Evolutionary conservation across 2,329 filamentous ascomycete species (phyloP).

Genomic region (Alternaria panax): DNA sequence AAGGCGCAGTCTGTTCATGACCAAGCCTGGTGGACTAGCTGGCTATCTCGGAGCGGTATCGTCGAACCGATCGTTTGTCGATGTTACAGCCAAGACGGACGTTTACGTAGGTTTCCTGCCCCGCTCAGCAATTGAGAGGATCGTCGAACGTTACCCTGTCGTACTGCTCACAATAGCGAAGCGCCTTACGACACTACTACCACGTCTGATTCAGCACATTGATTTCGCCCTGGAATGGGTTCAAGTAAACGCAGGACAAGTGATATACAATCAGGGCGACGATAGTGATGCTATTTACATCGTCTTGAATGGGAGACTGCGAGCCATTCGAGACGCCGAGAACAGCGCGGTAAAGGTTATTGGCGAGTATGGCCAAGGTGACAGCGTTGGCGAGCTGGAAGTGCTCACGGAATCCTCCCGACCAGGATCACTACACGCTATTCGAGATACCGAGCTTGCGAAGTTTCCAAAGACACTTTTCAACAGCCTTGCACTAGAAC

Average conservation of each 20-base stretch:
- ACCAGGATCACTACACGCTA: slow-evolving; percentile 92
- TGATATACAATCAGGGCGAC: slow-evolving; percentile 91
- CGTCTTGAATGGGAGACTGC: slow-evolving; percentile 89
- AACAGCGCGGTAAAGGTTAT: slow-evolving; percentile 84
- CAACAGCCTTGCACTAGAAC: slow-evolving; percentile 96
- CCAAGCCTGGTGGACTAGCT: slow-evolving; percentile 92
- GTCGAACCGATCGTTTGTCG: slow-evolving; percentile 93
- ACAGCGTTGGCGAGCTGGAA: slow-evolving; percentile 96
- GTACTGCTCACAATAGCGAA: slow-evolving; percentile 96
- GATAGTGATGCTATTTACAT: slow-evolving; percentile 99
- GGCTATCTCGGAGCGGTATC: slow-evolving; percentile 95
- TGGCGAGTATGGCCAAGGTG: slow-evolving; percentile 94
- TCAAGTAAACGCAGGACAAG: slow-evolving; percentile 92
- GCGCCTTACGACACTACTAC: slow-evolving; percentile 85
- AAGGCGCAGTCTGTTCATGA: slow-evolving; percentile 81
- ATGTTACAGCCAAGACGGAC: slow-evolving; percentile 96
- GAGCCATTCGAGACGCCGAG: slow-evolving; percentile 81
- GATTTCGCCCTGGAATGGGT: slow-evolving; percentile 99
- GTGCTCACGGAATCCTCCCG: slow-evolving; percentile 93
- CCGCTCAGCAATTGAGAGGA: slow-evolving; percentile 81
- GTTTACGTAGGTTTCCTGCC: slow-evolving; percentile 97
- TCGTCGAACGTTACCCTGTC: slow-evolving; percentile 91
- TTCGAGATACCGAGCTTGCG: slow-evolving; percentile 93
- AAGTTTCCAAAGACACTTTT: slow-evolving; percentile 96
- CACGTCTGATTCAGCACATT: slow-evolving; percentile 90